Evolutionary conservation across 352 stramenopile species (phyloP).

Genomic region (Pythium volutum): DNA sequence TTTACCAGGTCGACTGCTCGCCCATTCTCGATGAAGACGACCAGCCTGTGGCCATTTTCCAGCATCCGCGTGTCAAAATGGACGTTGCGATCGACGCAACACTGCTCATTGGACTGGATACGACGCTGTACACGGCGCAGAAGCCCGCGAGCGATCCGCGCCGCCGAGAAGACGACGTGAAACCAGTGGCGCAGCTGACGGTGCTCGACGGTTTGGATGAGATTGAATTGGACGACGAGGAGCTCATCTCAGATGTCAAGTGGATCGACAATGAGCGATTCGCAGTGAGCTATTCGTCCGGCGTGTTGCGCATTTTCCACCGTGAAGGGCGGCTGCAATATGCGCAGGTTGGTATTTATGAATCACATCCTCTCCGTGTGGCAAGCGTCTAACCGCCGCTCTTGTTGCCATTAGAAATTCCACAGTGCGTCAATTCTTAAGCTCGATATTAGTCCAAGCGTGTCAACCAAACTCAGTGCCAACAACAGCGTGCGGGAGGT

Average conservation of each 20-base stretch:
- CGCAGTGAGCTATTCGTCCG: constrained; percentile 51
- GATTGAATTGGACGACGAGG: constrained; percentile 36
- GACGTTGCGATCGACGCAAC: constrained; percentile 53
- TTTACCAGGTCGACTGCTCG: constrained; percentile 31
- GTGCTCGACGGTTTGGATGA: constrained; percentile 35
- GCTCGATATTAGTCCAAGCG: constrained; percentile 21
- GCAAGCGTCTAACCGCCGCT: too few relatives aligned
- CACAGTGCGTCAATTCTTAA: constrained; percentile 22
- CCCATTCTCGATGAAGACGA: constrained; percentile 22
- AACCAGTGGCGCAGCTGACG: constrained; percentile 17
- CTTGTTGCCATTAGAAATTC: too few relatives aligned
- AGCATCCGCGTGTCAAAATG: constrained; percentile 39
- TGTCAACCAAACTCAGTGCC: constrained; percentile 15
- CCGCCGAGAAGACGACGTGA: background rate
- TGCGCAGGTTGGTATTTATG: constrained; percentile 36
- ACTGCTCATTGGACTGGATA: constrained; percentile 41
- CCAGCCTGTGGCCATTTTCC: constrained; percentile 31
- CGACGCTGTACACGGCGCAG: constrained; percentile 33
- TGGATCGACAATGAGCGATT: constrained; percentile 63
- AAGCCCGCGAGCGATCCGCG: background rate
- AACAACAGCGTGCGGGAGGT: constrained; percentile 7
- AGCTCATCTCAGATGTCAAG: constrained; percentile 58
- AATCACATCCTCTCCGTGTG: background rate
- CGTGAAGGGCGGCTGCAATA: constrained; percentile 48
- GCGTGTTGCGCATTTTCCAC: constrained; percentile 58